These are phyloP conservation scores for Eragrostis curvula DNA, from an alignment of 176 grass and related monocot species.

Conservation along the genomic window DNA sequence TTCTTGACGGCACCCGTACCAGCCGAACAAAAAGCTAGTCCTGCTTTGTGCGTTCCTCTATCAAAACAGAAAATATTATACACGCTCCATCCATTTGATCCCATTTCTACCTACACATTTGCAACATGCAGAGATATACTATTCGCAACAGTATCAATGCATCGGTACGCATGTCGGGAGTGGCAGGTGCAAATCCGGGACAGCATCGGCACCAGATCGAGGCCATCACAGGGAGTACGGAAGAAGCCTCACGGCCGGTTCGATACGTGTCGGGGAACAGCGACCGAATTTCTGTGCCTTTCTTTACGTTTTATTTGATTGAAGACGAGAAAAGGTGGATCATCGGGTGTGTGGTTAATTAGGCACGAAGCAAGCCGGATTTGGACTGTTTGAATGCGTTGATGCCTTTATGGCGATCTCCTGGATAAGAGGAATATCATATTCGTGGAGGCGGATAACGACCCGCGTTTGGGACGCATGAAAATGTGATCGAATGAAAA, in stretches of 20 bases:
- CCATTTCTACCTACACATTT: neutral
- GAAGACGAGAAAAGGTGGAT: neutral
- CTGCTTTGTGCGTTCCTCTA: no score
- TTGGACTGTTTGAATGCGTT: neutral
- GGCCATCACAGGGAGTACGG: neutral
- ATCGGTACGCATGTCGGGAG: constrained; percentile 16
- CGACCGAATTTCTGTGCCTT: neutral
- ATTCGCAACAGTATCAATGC: neutral
- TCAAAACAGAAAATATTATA: neutral
- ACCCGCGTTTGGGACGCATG: neutral
- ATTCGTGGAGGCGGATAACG: neutral
- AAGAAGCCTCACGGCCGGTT: neutral
- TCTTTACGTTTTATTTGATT: neutral
- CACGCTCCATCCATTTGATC: neutral
- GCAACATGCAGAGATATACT: neutral
- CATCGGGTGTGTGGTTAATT: neutral
- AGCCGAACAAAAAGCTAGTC: neutral
- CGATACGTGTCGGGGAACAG: constrained; percentile 31
- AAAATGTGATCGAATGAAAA: neutral
- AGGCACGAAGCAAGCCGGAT: neutral
- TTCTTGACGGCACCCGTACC: neutral
- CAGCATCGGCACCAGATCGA: constrained; percentile 17
- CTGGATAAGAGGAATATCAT: neutral
- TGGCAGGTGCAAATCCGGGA: constrained; percentile 5
- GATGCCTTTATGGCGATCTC: neutral